Evolutionary conservation across 805 yeast species (phyloP).

Genomic region (Yamadazyma olivae): DNA sequence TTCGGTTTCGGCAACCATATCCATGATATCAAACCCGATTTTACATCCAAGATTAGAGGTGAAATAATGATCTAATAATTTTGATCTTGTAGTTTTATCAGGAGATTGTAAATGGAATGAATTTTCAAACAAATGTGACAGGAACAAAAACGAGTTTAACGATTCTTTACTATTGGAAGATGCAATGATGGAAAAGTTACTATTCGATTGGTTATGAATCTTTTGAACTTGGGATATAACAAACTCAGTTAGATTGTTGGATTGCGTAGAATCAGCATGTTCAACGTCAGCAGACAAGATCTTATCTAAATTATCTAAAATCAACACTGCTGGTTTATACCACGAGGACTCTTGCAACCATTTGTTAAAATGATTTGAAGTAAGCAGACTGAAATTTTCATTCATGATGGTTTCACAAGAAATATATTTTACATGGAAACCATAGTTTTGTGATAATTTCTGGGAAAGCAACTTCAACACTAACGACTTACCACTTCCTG

Average conservation of each 20-base stretch:
- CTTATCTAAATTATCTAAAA: slow-evolving; percentile 77
- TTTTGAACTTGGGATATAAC: slow-evolving; percentile 45
- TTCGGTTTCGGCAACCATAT: slow-evolving; percentile 65
- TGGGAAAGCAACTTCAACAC: slow-evolving; percentile 42
- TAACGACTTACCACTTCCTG: slow-evolving; percentile 81
- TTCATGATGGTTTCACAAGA: slow-evolving; percentile 54
- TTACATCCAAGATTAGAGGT: slow-evolving; percentile 21
- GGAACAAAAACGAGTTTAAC: slow-evolving; percentile 57
- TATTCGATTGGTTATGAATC: slow-evolving; percentile 41
- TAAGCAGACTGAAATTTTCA: slow-evolving; percentile 48
- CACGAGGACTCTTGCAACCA: slow-evolving; percentile 59
- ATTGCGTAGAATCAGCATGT: slow-evolving; percentile 56
- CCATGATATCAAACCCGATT: slow-evolving; percentile 43
- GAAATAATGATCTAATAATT: slow-evolving; percentile 42
- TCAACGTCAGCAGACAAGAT: slow-evolving; percentile 63
- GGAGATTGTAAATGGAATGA: slow-evolving; percentile 65
- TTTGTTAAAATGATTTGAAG: slow-evolving; percentile 39
- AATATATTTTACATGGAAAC: slow-evolving; percentile 47
- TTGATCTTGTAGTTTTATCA: slow-evolving; percentile 54
- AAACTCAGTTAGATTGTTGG: slow-evolving; percentile 64
- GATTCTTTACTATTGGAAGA: slow-evolving; percentile 64
- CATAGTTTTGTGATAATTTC: slow-evolving; percentile 32
- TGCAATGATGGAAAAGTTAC: slow-evolving; percentile 55
- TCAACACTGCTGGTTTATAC: slow-evolving; percentile 72
- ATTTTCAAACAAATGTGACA: slow-evolving; percentile 70